phyloP scores from a whole-genome alignment of 169 alveolate species.

The Eimeria tenella region DNA sequence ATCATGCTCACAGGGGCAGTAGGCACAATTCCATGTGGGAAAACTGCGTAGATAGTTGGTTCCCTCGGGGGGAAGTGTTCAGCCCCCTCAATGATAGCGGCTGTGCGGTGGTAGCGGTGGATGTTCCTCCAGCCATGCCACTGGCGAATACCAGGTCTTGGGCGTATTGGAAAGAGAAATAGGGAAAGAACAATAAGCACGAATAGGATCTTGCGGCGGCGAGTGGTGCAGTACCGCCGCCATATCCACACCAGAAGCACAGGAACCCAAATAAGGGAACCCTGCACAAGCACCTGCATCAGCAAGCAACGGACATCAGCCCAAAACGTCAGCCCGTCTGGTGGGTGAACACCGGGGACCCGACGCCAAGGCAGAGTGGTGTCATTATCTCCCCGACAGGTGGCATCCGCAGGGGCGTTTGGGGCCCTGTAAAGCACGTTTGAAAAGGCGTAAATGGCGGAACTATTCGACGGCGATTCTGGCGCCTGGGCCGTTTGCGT shows the following conservation, averaged over 20 bases:
- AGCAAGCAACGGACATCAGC: slow-evolving; percentile 56
- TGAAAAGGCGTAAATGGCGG: background rate
- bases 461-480: background rate
- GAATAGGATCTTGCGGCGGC: slow-evolving; percentile 49
- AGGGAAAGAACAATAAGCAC: slow-evolving; percentile 15
- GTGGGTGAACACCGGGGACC: slow-evolving; percentile 31
- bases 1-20: slow-evolving; percentile 70
- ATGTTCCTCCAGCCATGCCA: slow-evolving; percentile 72
- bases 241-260: slow-evolving; percentile 49
- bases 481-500: background rate
- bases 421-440: slow-evolving; percentile 54
- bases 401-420: slow-evolving; percentile 22
- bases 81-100: slow-evolving; percentile 75
- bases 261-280: slow-evolving; percentile 73
- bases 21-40: slow-evolving; percentile 79
- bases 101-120: slow-evolving; percentile 73
- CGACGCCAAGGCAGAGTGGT: slow-evolving; percentile 4
- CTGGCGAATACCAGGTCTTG: background rate
- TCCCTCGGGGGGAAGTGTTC: slow-evolving; percentile 73
- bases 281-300: slow-evolving; percentile 61
- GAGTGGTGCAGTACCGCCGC: slow-evolving; percentile 73
- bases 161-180: slow-evolving; percentile 52
- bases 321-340: slow-evolving; percentile 46
- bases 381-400: background rate
- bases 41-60: slow-evolving; percentile 68